Evolutionary conservation across 129 eudicot species (phyloP), one percentile per base, ranked within the genome.

Genomic region (Centella asiatica): DNA sequence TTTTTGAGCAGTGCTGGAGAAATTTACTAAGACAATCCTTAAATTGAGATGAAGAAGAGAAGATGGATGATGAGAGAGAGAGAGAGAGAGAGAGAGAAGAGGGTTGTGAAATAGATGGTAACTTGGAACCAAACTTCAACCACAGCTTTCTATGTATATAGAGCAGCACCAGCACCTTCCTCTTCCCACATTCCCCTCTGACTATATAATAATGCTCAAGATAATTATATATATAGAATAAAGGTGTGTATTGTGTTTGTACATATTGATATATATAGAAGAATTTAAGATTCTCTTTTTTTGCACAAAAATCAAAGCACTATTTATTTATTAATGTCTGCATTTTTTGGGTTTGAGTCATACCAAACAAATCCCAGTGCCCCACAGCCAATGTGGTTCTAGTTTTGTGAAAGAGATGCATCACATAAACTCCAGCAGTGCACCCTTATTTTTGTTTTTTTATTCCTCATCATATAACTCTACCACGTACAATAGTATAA

Each of bases 291-390:
- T 83, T 75, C 75, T 68, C 69, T 70, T 63, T 74, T 70, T 69
- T 42, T 39, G 51, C 83, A 78, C 86, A 55, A 75, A 81, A 89
- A 71, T 70, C 72, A 71, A 81, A 73, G 82, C 55, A 67, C 29
- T 72, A 36, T 29, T 71, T 49, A n/a, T n/a, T n/a, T n/a, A n/a
- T 42, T 68, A 15, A 19, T 23, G 5, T 6, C 46, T 54, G 18
- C 3, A 28, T 3, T 14, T 64, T 36, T 57, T 62, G 68, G 76
- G 64, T 64, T 62, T 34, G 68, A 70, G 75, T 77, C 88, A 79
- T 81, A 85, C 90, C 90, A 73, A 89, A 85, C 88, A 89, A 80
- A 83, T 85, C 88, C 77, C 79, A 79, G 74, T 72, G 60, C 44
- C 17, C 79, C 23, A 17, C 52, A 66, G 68, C 94, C 90, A 78